Evolutionary conservation across 164 flowering plant genomes (phyloP).

Genomic region (Umbellularia californica): DNA sequence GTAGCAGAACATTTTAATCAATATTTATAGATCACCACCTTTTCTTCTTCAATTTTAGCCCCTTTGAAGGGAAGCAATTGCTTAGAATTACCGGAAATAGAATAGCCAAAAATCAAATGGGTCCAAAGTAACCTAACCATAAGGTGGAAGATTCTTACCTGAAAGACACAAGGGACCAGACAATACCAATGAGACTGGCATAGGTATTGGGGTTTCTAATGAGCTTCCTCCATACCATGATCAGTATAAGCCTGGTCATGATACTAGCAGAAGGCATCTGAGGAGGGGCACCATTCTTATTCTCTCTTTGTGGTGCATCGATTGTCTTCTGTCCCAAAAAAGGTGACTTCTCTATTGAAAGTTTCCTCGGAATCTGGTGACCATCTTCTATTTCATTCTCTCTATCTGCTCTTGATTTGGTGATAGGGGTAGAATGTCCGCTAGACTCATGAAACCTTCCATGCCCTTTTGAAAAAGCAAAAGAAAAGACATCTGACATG

Average conservation of each 20-base stretch:
- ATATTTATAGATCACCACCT: no score
- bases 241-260: conserved; percentile 71
- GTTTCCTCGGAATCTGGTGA: conserved; percentile 9
- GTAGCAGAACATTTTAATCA: no score
- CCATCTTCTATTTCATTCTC: conserved; percentile 36
- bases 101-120: no score
- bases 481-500: no score
- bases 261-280: conserved; percentile 83
- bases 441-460: conserved; percentile 33
- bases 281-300: conserved; percentile 19
- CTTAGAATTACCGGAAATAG: no score
- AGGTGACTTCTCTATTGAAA: conserved; percentile 26
- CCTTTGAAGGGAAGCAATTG: no score
- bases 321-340: conserved; percentile 25
- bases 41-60: no score
- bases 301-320: conserved; percentile 16
- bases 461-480: not conserved
- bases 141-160: conserved; percentile 27
- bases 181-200: conserved; percentile 59
- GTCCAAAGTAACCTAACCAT: no score
- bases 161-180: conserved; percentile 70
- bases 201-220: conserved; percentile 87
- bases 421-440: conserved; percentile 22
- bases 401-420: conserved; percentile 22
- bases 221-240: conserved; percentile 91